Evolutionary conservation across 306 rosid species (phyloP).

Genomic region (Cicer judaicum): DNA sequence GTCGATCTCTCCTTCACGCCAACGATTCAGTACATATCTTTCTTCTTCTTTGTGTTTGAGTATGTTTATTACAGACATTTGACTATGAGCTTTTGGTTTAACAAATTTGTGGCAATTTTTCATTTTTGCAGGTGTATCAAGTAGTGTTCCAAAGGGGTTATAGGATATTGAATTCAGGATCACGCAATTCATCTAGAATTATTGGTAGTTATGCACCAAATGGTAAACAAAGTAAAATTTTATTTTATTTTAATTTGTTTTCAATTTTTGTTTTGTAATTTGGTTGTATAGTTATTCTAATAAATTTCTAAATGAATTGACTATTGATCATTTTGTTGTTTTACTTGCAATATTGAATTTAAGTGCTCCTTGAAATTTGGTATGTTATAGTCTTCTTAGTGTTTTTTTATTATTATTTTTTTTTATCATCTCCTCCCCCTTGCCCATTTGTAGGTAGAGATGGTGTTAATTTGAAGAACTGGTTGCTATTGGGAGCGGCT

Average conservation of each 20-base stretch:
- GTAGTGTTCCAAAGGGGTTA: constrained; percentile 52
- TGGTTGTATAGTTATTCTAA: not conserved
- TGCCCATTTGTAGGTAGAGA: constrained; percentile 40
- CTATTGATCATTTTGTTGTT: constrained; percentile 5
- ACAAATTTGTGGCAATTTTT: constrained; percentile 4
- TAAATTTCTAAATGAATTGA: not conserved
- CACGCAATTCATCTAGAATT: constrained; percentile 48
- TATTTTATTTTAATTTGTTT: not conserved
- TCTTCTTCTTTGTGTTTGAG: not conserved
- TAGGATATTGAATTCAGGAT: constrained; percentile 57
- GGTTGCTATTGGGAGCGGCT: constrained; percentile 57
- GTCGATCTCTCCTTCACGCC: constrained; percentile 55
- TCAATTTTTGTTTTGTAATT: constrained; percentile 20
- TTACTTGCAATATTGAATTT: constrained; percentile 14
- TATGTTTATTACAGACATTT: not conserved
- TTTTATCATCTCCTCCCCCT: constrained; percentile 11
- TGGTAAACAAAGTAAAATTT: constrained; percentile 49
- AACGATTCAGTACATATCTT: constrained; percentile 40
- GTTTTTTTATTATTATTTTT: not conserved
- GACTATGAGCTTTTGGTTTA: constrained; percentile 12
- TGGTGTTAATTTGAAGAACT: constrained; percentile 53
- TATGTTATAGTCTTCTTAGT: not conserved
- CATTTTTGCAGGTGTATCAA: constrained; percentile 56
- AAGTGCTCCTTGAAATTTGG: no score
- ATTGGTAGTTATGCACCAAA: constrained; percentile 49